Conservation (phyloP, 176 grass and related monocot genomes). For the Rhipidocladum racemiflorum region DNA sequence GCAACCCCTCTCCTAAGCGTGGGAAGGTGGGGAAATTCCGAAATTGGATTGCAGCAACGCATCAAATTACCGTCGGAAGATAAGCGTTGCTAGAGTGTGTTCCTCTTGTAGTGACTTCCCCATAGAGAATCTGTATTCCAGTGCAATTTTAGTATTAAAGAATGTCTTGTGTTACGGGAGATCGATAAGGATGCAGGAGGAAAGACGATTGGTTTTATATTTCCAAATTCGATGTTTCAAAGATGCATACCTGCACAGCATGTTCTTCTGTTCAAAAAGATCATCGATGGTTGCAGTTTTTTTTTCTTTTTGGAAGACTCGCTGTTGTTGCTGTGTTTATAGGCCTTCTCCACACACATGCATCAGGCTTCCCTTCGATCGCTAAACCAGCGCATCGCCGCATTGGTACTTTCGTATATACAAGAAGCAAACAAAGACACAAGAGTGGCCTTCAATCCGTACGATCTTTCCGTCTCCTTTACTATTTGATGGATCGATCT, state of each 20-base stretch:
- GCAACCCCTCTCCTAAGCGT: no score
- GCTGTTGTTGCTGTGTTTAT: neutral
- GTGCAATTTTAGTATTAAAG: neutral
- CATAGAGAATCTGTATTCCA: neutral
- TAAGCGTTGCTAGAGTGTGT: no score
- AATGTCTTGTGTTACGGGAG: neutral
- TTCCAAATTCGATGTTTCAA: neutral
- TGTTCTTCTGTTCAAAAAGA: constrained; percentile 8
- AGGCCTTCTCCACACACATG: no score
- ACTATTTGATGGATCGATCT: neutral
- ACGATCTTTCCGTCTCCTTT: neutral
- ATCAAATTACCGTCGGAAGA: no score
- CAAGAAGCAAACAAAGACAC: neutral
- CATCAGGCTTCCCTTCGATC: no score
- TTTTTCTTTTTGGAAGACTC: no score
- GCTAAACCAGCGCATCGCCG: neutral
- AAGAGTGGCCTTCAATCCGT: neutral
- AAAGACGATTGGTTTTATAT: neutral
- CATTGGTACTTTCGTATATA: neutral
- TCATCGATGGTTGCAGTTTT: neutral
- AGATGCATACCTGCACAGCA: neutral
- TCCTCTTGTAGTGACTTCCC: no score
- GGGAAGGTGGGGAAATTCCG: no score
- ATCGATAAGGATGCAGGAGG: neutral
- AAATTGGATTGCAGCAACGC: no score